phyloP scores from a whole-genome alignment of 2,329 filamentous ascomycete species.

The Colletotrichum sp. region DNA sequence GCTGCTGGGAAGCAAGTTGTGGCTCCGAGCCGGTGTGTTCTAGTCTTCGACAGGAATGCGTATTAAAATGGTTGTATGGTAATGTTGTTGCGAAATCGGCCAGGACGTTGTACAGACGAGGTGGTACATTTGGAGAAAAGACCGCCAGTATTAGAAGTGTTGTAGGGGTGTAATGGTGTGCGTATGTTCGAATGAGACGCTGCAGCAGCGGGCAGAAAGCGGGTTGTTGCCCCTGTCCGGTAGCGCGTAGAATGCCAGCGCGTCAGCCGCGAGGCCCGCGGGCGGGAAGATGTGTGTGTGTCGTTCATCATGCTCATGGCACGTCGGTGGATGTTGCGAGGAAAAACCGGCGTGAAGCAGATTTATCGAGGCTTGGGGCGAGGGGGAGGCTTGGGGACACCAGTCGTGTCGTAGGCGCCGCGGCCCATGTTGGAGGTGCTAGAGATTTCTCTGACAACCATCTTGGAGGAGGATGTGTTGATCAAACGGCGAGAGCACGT shows the following conservation, averaged over 20 bases:
- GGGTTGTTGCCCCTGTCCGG: slow-evolving; percentile 18
- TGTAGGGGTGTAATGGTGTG: not conserved
- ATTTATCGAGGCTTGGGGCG: slow-evolving; percentile 44
- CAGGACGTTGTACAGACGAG: slow-evolving; percentile 16
- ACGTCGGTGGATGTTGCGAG: not conserved
- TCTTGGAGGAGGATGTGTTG: slow-evolving; percentile 26
- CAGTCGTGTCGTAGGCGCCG: slow-evolving; percentile 58
- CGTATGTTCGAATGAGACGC: slow-evolving; percentile 13
- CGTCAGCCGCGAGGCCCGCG: slow-evolving; percentile 17
- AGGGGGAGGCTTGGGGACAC: slow-evolving; percentile 51
- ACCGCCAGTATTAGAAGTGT: slow-evolving; percentile 17
- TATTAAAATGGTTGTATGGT: slow-evolving; percentile 37
- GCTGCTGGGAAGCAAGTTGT: slow-evolving; percentile 43
- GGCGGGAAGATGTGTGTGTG: not conserved
- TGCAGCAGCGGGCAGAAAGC: not conserved
- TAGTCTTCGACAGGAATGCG: slow-evolving; percentile 36
- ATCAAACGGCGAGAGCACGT: not conserved
- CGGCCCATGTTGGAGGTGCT: slow-evolving; percentile 52
- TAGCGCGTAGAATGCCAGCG: slow-evolving; percentile 20
- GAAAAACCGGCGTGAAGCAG: not conserved
- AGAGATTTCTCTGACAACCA: slow-evolving; percentile 37
- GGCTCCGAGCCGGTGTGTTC: slow-evolving; percentile 41
- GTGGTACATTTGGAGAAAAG: slow-evolving; percentile 11
- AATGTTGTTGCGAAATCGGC: slow-evolving; percentile 21
- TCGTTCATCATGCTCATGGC: not conserved